Percentiles rank a stretch among this genome's conserved stretches.
phyloP scores from a whole-genome alignment of 441 rosid species.

The Cnidoscolus chayamansa region DNA sequence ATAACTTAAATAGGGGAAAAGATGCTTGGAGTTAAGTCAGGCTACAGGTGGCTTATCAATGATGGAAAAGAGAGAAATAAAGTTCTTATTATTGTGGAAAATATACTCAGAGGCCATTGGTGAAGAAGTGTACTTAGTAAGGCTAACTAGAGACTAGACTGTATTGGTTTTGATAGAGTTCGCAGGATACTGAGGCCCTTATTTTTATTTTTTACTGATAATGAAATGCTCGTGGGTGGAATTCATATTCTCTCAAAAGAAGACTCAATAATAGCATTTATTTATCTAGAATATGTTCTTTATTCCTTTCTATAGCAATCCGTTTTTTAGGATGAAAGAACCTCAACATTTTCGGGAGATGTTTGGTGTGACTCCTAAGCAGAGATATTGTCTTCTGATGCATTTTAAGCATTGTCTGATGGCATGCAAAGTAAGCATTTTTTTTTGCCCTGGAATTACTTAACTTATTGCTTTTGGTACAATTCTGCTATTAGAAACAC shows the following conservation, averaged over 20 bases:
- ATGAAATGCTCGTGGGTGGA: conserved; percentile 4
- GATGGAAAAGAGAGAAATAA: not conserved
- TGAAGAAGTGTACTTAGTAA: conserved; percentile 8
- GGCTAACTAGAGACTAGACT: not conserved
- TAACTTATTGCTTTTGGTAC: not conserved
- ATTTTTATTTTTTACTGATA: conserved; percentile 7
- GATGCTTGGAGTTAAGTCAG: not conserved
- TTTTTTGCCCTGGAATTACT: not conserved
- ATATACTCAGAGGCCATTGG: not conserved
- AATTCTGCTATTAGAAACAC: conserved; percentile 8
- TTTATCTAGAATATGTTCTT: conserved; percentile 20
- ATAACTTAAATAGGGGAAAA: not conserved
- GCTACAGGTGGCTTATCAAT: not conserved
- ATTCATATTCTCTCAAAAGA: conserved; percentile 17
- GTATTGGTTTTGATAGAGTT: not conserved
- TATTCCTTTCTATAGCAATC: conserved; percentile 4
- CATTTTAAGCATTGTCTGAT: not conserved
- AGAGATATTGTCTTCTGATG: not conserved
- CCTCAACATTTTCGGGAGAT: conserved; percentile 7
- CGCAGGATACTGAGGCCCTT: not conserved
- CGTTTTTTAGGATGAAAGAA: conserved; percentile 2
- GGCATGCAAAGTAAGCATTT: conserved; percentile 3
- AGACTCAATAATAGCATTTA: not conserved
- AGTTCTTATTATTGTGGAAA: not conserved
- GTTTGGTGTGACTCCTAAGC: not conserved